These are phyloP conservation scores for Dorcoceras hygrometricum DNA, from an alignment of 257 asterid genomes.

Conservation along the genomic window DNA sequence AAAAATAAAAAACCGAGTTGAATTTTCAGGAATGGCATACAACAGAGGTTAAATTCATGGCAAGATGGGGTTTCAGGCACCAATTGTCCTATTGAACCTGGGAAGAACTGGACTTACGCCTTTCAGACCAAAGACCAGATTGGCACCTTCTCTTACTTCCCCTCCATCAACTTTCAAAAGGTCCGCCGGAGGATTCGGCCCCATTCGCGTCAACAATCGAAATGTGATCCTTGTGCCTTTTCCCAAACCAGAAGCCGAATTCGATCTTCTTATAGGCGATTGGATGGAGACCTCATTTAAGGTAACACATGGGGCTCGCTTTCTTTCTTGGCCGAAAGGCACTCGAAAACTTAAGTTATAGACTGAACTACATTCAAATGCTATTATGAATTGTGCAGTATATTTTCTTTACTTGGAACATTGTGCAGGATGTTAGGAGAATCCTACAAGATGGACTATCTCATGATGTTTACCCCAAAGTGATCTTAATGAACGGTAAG, in stretches of 20 bases:
- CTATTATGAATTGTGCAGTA: not conserved
- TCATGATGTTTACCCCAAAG: conserved; percentile 19
- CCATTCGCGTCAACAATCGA: conserved; percentile 61
- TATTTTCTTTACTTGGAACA: not conserved
- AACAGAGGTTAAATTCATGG: conserved; percentile 76
- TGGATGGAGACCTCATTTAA: conserved; percentile 36
- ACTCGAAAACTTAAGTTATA: not conserved
- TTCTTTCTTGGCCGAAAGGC: not conserved
- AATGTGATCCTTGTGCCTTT: conserved; percentile 48
- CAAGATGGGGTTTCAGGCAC: conserved; percentile 76
- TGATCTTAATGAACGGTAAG: conserved; percentile 40
- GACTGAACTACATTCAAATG: not conserved
- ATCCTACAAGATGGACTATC: conserved; percentile 13
- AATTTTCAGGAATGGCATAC: conserved; percentile 56
- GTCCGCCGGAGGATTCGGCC: conserved; percentile 69
- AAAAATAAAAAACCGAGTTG: too few species aligned
- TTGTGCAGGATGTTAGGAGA: conserved; percentile 25
- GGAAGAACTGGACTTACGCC: conserved; percentile 57
- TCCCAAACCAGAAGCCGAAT: conserved; percentile 53
- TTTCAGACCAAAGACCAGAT: conserved; percentile 62
- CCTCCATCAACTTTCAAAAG: conserved; percentile 49
- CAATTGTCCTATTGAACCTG: conserved; percentile 57
- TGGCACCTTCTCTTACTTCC: conserved; percentile 59
- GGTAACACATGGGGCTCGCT: conserved; percentile 23
- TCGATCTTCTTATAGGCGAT: conserved; percentile 61